Evolutionary conservation across 2,329 filamentous ascomycete genomes (phyloP).

Genomic region (Talaromyces sp.): DNA sequence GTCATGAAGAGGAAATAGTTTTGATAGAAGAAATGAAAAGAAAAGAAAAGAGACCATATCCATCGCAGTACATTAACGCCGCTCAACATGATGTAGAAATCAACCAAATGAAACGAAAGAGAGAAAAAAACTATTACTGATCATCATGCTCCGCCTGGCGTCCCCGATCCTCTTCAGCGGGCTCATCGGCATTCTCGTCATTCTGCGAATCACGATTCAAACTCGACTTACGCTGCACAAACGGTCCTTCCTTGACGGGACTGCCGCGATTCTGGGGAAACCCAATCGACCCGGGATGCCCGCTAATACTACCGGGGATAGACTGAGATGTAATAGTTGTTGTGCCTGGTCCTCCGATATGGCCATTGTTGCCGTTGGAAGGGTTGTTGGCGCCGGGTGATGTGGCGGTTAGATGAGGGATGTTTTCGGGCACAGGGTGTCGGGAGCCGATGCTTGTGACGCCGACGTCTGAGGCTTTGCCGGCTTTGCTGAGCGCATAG

Average conservation of each 20-base stretch:
- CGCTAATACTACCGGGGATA: constrained; percentile 43
- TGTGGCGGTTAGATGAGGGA: constrained; percentile 79
- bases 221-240: constrained; percentile 78
- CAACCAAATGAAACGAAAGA: neutral
- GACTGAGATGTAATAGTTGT: constrained; percentile 29
- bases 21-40: neutral
- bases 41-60: neutral
- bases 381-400: constrained; percentile 42
- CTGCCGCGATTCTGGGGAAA: constrained; percentile 64
- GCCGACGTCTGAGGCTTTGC: constrained; percentile 91
- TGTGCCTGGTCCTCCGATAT: neutral
- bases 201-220: constrained; percentile 30
- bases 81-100: constrained; percentile 15
- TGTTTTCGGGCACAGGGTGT: constrained; percentile 92
- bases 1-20: neutral
- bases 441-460: constrained; percentile 91
- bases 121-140: neutral
- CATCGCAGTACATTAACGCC: constrained; percentile 14
- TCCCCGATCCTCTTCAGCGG: neutral
- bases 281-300: constrained; percentile 38
- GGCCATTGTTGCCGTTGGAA: constrained; percentile 19
- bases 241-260: constrained; percentile 80
- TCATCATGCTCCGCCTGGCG: neutral
- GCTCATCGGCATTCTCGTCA: neutral
- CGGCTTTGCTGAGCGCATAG: constrained; percentile 94